Evolutionary conservation across 306 rosid species (phyloP).

Genomic region (Castanea mollissima): DNA sequence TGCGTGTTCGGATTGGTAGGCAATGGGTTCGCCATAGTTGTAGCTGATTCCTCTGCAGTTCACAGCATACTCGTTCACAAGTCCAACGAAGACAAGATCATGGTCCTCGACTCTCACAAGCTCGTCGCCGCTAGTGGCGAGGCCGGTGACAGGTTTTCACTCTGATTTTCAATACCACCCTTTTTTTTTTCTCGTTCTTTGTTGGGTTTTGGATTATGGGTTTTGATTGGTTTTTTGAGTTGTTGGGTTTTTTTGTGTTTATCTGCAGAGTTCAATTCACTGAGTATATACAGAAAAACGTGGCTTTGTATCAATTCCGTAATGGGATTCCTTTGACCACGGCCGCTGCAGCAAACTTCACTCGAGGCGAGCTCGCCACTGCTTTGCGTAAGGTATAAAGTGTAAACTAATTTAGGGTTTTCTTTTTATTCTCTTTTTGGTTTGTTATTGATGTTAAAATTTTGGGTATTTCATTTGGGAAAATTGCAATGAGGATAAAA

Average conservation of each 20-base stretch:
- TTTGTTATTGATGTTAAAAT: background rate
- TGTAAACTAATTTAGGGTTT: background rate
- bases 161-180: conserved; percentile 4
- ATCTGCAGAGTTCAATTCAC: conserved; percentile 72
- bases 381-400: conserved; percentile 67
- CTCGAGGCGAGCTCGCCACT: conserved; percentile 78
- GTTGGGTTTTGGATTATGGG: background rate
- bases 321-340: conserved; percentile 78
- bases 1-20: conserved; percentile 87
- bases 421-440: background rate
- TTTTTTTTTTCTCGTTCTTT: background rate
- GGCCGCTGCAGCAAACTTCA: conserved; percentile 78
- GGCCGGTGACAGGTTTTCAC: conserved; percentile 77
- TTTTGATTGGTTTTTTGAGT: background rate
- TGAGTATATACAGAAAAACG: conserved; percentile 78
- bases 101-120: conserved; percentile 95
- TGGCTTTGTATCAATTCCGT: conserved; percentile 69
- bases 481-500: background rate
- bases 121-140: conserved; percentile 97
- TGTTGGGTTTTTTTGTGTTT: background rate
- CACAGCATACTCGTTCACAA: conserved; percentile 93
- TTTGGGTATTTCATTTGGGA: background rate
- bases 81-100: conserved; percentile 97
- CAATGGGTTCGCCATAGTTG: conserved; percentile 74
- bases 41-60: conserved; percentile 88